Evolutionary conservation across 2,329 filamentous ascomycete species (phyloP).

Genomic region (Colletotrichum zoysiae): DNA sequence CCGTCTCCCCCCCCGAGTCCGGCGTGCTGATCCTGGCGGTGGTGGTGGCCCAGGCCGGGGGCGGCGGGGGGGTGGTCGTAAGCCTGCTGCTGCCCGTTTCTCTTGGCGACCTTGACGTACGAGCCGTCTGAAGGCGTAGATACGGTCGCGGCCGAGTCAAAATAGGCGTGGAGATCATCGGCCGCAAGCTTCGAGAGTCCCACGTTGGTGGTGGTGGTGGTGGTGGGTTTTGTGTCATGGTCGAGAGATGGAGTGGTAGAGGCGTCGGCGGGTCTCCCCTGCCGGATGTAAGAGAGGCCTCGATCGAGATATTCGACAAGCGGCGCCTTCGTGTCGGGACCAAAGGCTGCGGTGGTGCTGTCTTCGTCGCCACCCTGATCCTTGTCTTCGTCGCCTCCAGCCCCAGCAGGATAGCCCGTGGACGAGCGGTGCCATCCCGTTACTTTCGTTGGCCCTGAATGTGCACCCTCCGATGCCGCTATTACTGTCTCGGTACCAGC

Average conservation of each 20-base stretch:
- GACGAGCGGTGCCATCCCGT: conserved; percentile 13
- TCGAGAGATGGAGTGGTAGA: neutral
- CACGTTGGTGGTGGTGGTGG: conserved; percentile 42
- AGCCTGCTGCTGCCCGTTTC: conserved; percentile 44
- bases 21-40: conserved; percentile 6
- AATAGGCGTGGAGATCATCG: conserved; percentile 45
- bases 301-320: conserved; percentile 63
- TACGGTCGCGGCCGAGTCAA: conserved; percentile 42
- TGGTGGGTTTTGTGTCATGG: conserved; percentile 9
- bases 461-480: conserved; percentile 36
- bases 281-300: conserved; percentile 59
- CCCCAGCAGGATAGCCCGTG: conserved; percentile 12
- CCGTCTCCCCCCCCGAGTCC: conserved; percentile 29
- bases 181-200: conserved; percentile 50
- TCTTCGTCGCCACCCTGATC: conserved; percentile 16
- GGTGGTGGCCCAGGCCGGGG: conserved; percentile 7
- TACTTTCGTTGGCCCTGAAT: conserved; percentile 51
- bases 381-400: neutral
- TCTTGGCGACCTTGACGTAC: conserved; percentile 40
- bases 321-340: conserved; percentile 59
- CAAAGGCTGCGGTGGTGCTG: conserved; percentile 16
- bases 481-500: conserved; percentile 4
- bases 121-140: conserved; percentile 37
- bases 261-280: conserved; percentile 39
- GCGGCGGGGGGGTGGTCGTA: conserved; percentile 19